These are phyloP conservation scores for Claviceps sp. DNA, from an alignment of 2,329 filamentous ascomycete genomes.

Conservation along the genomic window DNA sequence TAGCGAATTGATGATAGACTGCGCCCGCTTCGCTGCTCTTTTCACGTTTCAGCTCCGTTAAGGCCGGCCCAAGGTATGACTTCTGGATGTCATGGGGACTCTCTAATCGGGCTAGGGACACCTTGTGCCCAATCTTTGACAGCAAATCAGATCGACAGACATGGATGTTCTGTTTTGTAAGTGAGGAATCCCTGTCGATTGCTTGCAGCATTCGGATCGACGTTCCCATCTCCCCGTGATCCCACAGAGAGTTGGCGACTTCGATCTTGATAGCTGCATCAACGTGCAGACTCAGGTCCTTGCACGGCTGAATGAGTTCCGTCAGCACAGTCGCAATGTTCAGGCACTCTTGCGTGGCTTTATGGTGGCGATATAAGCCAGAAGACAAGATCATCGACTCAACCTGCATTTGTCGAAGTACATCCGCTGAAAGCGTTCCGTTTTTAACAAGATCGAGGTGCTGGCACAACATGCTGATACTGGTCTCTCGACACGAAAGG, in stretches of 20 bases:
- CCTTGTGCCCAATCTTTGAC: conserved; percentile 75
- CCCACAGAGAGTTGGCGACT: conserved; percentile 82
- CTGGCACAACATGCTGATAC: conserved; percentile 66
- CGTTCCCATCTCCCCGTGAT: conserved; percentile 76
- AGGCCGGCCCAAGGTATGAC: conserved; percentile 71
- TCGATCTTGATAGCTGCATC: conserved; percentile 69
- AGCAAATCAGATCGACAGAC: conserved; percentile 68
- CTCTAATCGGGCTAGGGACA: conserved; percentile 80
- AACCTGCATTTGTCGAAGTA: conserved; percentile 60
- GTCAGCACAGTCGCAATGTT: conserved; percentile 76
- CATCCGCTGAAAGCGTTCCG: conserved; percentile 45
- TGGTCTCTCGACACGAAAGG: conserved; percentile 68
- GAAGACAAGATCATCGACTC: conserved; percentile 66
- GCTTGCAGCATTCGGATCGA: conserved; percentile 81
- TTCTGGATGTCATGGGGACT: conserved; percentile 84
- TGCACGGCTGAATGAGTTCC: conserved; percentile 58
- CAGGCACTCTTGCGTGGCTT: conserved; percentile 72
- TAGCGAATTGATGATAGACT: conserved; percentile 89
- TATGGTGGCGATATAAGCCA: conserved; percentile 63
- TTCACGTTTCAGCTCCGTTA: conserved; percentile 63
- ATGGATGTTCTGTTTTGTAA: conserved; percentile 55
- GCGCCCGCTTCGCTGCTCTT: conserved; percentile 60
- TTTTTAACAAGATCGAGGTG: conserved; percentile 49
- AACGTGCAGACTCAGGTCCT: conserved; percentile 58
- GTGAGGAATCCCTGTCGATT: conserved; percentile 44